Base-by-base conservation (phyloP, 2,329 filamentous ascomycete genomes). In the Fusarium acutatum region DNA sequence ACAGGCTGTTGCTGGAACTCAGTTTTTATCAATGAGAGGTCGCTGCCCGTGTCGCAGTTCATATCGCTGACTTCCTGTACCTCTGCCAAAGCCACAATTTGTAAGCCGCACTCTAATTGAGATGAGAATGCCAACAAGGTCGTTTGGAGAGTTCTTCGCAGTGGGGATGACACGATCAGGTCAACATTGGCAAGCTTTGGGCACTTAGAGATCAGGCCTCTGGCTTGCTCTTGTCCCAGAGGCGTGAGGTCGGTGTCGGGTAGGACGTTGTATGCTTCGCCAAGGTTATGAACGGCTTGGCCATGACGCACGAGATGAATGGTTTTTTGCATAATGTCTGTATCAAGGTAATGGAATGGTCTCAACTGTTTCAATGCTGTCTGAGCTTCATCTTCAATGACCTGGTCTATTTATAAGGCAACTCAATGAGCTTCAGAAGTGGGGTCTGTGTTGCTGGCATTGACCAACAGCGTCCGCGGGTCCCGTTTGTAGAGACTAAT, bases 301-400 rank as follows among this genome's bases (percentile, higher is more conserved):
- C 62, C 58, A 11, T 63, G 46, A 10, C 62, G 62, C 0, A 64
- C 58, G 11, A 61, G 46, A 12, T 64, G 58, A 7, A 64, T 63
- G 0, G 10, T 24, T 10, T 30, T 13, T 10, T 58, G 10, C 62
- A 64, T 64, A 7, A 14, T 22, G 1, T 17, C 10, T 8, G 18
- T 28, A 10, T 22, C 18, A 17, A 6, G 3, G 12, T 34, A 2
- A 2, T 4, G 4, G 0, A 11, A 7, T 3, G 8, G 0, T 24
- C 2, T 13, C 6, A 7, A 5, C 2, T 18, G 7, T 24, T 10
- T 15, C 3, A 3, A 1, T 11, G 4, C 3, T 20, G 6, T 20
- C 20, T 15, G n/a, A 11, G n/a, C 8, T 20, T 34, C n/a, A 11
- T 7, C 1, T 24, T 24, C 8, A 10, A 2, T 26, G 3, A 1